Evolutionary conservation across 208 protist species (phyloP).

Genomic region (Eutreptiella sp.): DNA sequence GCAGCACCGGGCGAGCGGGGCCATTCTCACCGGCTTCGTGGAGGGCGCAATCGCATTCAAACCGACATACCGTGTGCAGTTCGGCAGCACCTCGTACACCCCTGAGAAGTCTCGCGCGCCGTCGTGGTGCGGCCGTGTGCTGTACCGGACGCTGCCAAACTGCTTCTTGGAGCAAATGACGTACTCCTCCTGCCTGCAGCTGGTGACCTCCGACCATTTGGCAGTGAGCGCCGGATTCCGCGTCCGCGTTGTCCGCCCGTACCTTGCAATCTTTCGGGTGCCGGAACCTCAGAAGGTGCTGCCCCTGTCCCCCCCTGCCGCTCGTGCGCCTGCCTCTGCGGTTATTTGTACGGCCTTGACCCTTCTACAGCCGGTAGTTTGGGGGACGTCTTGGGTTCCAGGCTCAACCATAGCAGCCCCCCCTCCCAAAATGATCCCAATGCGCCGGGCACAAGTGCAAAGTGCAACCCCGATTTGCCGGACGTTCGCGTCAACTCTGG

Average conservation of each 20-base stretch:
- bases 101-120: conserved; percentile 28
- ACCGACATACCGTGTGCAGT: conserved; percentile 57
- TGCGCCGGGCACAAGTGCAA: too few species aligned
- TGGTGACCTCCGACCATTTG: conserved; percentile 34
- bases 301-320: too few species aligned
- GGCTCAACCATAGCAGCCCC: too few species aligned
- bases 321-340: too few species aligned
- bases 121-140: conserved; percentile 39
- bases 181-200: conserved; percentile 20
- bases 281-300: too few species aligned
- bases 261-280: too few species aligned
- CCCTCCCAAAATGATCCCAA: too few species aligned
- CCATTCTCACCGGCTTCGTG: conserved; percentile 45
- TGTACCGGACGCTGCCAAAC: conserved; percentile 35
- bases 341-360: too few species aligned
- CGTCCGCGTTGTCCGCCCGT: conserved; percentile 37
- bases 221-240: conserved; percentile 38
- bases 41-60: conserved; percentile 51
- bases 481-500: too few species aligned
- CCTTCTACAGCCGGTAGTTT: too few species aligned
- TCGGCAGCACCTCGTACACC: conserved; percentile 31
- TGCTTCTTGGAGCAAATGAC: conserved; percentile 36
- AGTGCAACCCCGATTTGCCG: too few species aligned
- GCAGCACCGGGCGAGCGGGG: conserved; percentile 35
- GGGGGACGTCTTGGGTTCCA: too few species aligned